phyloP scores from a whole-genome alignment of 352 stramenopile genomes.

The Globisporangium alternatum region DNA sequence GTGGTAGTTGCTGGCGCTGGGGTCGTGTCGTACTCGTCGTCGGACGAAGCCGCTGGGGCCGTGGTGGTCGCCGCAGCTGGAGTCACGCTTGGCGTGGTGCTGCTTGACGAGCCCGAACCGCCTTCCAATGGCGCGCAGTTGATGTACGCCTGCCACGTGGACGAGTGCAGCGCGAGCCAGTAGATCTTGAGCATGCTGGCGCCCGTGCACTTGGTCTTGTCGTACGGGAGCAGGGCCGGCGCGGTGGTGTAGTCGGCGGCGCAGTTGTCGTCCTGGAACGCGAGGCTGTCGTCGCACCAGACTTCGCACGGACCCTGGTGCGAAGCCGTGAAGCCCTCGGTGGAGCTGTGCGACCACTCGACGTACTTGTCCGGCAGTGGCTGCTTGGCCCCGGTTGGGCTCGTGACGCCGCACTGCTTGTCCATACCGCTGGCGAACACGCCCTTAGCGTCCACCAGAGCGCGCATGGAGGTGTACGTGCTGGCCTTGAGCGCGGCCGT shows the following conservation, averaged over 20 bases:
- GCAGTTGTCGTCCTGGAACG: constrained; percentile 52
- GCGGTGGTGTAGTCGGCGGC: constrained; percentile 31
- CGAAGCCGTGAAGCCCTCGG: constrained; percentile 25
- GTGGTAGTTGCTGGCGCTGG: neutral
- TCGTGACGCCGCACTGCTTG: constrained; percentile 26
- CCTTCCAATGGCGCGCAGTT: constrained; percentile 18
- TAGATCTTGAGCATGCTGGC: constrained; percentile 34
- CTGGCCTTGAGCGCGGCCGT: constrained; percentile 21
- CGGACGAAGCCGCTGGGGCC: constrained; percentile 3
- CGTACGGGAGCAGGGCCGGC: constrained; percentile 36
- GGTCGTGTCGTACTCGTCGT: constrained; percentile 2
- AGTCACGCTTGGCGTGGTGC: constrained; percentile 8
- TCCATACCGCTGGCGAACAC: constrained; percentile 1
- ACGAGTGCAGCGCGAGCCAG: constrained; percentile 38
- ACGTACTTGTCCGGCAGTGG: constrained; percentile 32
- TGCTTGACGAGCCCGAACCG: neutral
- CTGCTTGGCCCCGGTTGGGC: constrained; percentile 27
- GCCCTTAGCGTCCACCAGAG: constrained; percentile 18
- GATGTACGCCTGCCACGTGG: constrained; percentile 34
- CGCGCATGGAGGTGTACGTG: constrained; percentile 21
- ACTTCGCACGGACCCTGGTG: constrained; percentile 49
- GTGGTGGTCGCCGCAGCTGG: neutral
- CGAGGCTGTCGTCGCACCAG: constrained; percentile 46
- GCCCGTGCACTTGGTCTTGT: constrained; percentile 41
- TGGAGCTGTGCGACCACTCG: constrained; percentile 31